Conservation (phyloP, 2,329 filamentous ascomycete species). For the Phaeosphaeria sp. region DNA sequence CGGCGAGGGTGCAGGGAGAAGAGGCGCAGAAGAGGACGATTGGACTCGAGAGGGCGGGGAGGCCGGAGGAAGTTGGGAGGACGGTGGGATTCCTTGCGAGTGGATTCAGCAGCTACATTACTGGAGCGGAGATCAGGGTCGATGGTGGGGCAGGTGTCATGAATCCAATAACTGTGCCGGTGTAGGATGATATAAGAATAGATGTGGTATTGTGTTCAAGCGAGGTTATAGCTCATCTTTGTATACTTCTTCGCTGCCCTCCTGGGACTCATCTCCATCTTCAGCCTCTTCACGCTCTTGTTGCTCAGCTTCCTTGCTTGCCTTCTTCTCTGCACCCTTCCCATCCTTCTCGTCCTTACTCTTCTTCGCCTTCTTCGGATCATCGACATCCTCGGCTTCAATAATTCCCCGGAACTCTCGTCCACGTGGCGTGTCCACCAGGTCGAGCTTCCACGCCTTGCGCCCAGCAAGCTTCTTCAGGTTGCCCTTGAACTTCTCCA, state of each 20-base stretch:
- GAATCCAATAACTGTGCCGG: constrained; percentile 49
- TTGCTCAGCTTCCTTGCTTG: constrained; percentile 30
- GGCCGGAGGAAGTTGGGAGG: constrained; percentile 64
- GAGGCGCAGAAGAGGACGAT: constrained; percentile 59
- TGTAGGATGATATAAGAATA: neutral
- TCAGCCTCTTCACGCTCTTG: constrained; percentile 12
- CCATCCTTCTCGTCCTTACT: constrained; percentile 42
- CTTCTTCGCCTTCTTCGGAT: constrained; percentile 37
- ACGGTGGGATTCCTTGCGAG: constrained; percentile 69
- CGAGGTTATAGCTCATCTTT: constrained; percentile 47
- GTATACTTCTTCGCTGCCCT: constrained; percentile 51
- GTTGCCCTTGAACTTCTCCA: constrained; percentile 73
- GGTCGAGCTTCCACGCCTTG: constrained; percentile 79
- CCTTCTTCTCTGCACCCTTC: constrained; percentile 47
- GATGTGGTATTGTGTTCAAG: neutral
- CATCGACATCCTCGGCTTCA: constrained; percentile 63
- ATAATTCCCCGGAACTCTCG: constrained; percentile 75
- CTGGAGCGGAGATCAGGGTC: constrained; percentile 67
- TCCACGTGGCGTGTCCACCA: constrained; percentile 72
- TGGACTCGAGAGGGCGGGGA: constrained; percentile 65
- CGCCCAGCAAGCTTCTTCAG: constrained; percentile 73
- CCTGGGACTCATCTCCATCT: constrained; percentile 29
- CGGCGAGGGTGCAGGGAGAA: constrained; percentile 59
- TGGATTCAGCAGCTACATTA: constrained; percentile 69
- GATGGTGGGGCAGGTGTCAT: constrained; percentile 63